Percentiles rank a stretch among this genome's conserved stretches.
Evolutionary conservation across 1,284 basidiomycete genomes (phyloP).

Genomic region (Cryptococcus sp.): DNA sequence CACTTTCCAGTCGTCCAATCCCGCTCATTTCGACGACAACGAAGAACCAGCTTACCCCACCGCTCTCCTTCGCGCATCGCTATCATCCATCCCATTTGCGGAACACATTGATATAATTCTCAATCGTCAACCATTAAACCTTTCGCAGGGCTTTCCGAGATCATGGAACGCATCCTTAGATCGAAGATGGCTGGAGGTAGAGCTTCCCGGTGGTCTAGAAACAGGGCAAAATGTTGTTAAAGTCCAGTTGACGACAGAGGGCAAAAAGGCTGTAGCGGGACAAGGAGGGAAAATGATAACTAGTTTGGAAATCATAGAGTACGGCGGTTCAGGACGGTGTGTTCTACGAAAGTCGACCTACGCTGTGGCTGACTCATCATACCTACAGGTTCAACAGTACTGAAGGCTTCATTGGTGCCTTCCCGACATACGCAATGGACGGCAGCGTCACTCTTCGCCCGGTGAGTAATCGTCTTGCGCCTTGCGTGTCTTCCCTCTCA

Average conservation of each 20-base stretch:
- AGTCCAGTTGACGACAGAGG: slow-evolving; percentile 62
- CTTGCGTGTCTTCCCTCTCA: neutral
- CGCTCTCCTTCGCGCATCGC: slow-evolving; percentile 68
- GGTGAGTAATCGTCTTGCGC: slow-evolving; percentile 24
- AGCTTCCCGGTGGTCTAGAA: slow-evolving; percentile 21
- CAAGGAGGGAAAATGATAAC: slow-evolving; percentile 63
- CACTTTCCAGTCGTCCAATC: slow-evolving; percentile 62
- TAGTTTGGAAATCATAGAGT: slow-evolving; percentile 74
- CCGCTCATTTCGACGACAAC: neutral
- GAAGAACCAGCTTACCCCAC: slow-evolving; percentile 57
- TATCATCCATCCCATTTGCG: slow-evolving; percentile 68
- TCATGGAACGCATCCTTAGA: slow-evolving; percentile 43
- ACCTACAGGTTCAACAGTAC: slow-evolving; percentile 62
- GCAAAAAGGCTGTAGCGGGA: slow-evolving; percentile 59
- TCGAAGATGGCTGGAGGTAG: slow-evolving; percentile 49
- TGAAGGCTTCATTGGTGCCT: slow-evolving; percentile 67
- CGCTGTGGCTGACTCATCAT: neutral
- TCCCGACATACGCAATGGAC: slow-evolving; percentile 63
- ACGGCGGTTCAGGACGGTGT: slow-evolving; percentile 66
- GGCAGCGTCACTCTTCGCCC: slow-evolving; percentile 44
- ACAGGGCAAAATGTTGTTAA: slow-evolving; percentile 61
- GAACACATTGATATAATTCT: slow-evolving; percentile 63
- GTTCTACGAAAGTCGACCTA: slow-evolving; percentile 25
- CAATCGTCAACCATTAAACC: slow-evolving; percentile 56
- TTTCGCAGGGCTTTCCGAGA: slow-evolving; percentile 26